These are phyloP conservation scores for Daldinia loculata DNA, from an alignment of 495 filamentous ascomycete genomes.

Conservation along the genomic window DNA sequence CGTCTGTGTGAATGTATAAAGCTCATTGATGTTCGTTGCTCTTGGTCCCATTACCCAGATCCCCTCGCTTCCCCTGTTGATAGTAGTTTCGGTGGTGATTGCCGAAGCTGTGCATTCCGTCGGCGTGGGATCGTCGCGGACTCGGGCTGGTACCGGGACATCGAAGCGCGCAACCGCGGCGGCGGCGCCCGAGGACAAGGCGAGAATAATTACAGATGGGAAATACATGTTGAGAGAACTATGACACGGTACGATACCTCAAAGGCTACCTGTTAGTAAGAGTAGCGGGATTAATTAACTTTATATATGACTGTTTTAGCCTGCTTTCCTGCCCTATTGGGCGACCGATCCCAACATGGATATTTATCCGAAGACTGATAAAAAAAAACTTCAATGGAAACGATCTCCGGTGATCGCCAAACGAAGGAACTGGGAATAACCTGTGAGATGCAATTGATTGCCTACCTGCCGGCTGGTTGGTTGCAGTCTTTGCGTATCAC, in stretches of 20 bases:
- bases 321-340: slow-evolving; percentile 18
- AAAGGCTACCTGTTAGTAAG: not conserved
- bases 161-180: slow-evolving; percentile 29
- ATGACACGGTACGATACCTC: no score
- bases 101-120: slow-evolving; percentile 33
- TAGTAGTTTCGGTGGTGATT: slow-evolving; percentile 32
- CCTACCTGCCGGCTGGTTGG: slow-evolving; percentile 4
- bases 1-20: slow-evolving; percentile 29
- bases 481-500: slow-evolving; percentile 2
- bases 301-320: slow-evolving; percentile 22
- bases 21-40: slow-evolving; percentile 23
- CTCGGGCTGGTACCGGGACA: slow-evolving; percentile 32
- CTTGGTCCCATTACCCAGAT: slow-evolving; percentile 37
- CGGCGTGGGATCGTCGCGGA: slow-evolving; percentile 24
- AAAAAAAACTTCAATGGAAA: slow-evolving; percentile 15
- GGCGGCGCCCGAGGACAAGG: slow-evolving; percentile 19
- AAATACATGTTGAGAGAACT: slow-evolving; percentile 20
- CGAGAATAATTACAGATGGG: slow-evolving; percentile 10
- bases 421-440: slow-evolving; percentile 15
- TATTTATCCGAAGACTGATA: slow-evolving; percentile 28
- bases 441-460: slow-evolving; percentile 10
- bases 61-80: slow-evolving; percentile 35
- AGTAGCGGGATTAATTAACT: slow-evolving; percentile 16
- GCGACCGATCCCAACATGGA: slow-evolving; percentile 25
- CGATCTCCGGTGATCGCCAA: slow-evolving; percentile 19